Conservation (phyloP, 2,329 filamentous ascomycete genomes). For the Aspergillus fischeri region DNA sequence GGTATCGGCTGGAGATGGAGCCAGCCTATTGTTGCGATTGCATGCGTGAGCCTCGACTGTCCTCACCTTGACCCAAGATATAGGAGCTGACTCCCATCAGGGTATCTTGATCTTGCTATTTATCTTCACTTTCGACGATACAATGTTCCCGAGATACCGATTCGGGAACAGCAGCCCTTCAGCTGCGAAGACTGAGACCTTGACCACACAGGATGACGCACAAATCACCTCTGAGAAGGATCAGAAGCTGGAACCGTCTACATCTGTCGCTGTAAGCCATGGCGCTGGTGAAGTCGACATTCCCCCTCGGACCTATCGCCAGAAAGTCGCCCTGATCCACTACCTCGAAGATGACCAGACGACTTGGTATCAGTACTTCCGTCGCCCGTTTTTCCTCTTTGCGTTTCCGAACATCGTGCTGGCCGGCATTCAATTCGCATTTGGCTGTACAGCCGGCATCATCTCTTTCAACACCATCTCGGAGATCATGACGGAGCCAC, state of each 20-base stretch:
- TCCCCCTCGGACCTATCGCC: constrained; percentile 17
- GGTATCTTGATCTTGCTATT: constrained; percentile 23
- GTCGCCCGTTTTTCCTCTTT: constrained; percentile 38
- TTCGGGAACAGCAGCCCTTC: constrained; percentile 13
- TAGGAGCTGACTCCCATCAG: constrained; percentile 2
- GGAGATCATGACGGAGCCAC: constrained; percentile 34
- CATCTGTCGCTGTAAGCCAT: constrained; percentile 15
- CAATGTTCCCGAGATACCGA: constrained; percentile 32
- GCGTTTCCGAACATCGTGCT: constrained; percentile 39
- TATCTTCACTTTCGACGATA: constrained; percentile 34
- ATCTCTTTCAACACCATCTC: constrained; percentile 39
- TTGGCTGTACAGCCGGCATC: constrained; percentile 39
- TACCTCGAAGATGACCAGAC: constrained; percentile 31
- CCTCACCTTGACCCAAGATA: background rate
- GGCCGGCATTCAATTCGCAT: constrained; percentile 38
- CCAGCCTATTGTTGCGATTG: constrained; percentile 30
- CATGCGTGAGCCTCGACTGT: constrained; percentile 19
- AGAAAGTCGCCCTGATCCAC: constrained; percentile 23
- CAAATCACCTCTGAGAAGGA: constrained; percentile 3
- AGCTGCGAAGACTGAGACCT: background rate
- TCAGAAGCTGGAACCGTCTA: constrained; percentile 4
- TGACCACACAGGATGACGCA: background rate
- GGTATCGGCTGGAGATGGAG: constrained; percentile 36
- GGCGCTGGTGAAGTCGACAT: constrained; percentile 15
- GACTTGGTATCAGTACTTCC: constrained; percentile 39